phyloP scores from a whole-genome alignment of 225 moss, liverwort and hornwort species.

The Ulota crispa region DNA sequence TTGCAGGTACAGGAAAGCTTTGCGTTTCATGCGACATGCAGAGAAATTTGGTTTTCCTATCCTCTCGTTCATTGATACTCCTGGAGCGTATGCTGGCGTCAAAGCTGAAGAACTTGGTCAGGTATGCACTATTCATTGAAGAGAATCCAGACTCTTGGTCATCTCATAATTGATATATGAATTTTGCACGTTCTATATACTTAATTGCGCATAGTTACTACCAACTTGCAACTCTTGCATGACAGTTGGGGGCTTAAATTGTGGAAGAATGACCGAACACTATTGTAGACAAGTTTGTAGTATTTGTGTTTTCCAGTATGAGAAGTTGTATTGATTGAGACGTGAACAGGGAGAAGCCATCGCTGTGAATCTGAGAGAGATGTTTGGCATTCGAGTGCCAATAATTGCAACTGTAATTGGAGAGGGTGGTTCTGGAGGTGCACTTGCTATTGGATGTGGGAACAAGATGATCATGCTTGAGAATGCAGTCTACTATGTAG shows the following conservation, averaged over 20 bases:
- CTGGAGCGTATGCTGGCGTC: constrained; percentile 96
- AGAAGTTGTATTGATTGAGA: background rate
- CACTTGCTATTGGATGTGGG: constrained; percentile 96
- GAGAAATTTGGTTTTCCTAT: constrained; percentile 96
- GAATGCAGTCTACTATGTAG: constrained; percentile 98
- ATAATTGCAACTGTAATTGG: constrained; percentile 98
- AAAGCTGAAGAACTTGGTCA: constrained; percentile 99
- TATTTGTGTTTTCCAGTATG: background rate
- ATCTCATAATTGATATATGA: background rate
- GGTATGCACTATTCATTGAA: constrained; percentile 35
- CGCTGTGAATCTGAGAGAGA: constrained; percentile 90
- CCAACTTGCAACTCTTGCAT: background rate
- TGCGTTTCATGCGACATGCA: constrained; percentile 98
- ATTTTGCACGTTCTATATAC: background rate
- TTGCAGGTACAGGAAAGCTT: constrained; percentile 91
- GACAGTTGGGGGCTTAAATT: background rate
- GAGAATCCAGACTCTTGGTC: background rate
- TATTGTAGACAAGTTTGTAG: background rate
- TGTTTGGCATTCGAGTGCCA: constrained; percentile 94
- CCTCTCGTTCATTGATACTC: constrained; percentile 93
- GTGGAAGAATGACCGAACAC: background rate
- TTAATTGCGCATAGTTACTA: background rate
- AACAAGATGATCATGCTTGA: constrained; percentile 99
- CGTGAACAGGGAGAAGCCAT: constrained; percentile 92
- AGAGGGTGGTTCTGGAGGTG: constrained; percentile 98